phyloP scores from a whole-genome alignment of 345 rosid species.

The Streptanthus diversifolius region DNA sequence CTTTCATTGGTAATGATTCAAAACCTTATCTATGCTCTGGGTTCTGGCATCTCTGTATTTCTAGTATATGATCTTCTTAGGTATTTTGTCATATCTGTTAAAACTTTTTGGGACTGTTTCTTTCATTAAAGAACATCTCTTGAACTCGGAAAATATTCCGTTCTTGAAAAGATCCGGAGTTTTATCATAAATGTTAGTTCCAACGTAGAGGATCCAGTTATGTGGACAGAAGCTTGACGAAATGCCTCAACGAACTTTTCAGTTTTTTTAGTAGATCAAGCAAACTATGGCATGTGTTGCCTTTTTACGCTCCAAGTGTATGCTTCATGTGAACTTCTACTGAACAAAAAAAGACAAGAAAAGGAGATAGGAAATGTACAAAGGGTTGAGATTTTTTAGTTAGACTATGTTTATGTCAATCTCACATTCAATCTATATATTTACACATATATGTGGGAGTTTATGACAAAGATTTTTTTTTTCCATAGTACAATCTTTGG shows the following conservation, averaged over 20 bases:
- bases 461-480: background rate
- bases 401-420: background rate
- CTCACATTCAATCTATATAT: background rate
- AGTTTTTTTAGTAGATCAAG: background rate
- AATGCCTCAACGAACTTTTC: background rate
- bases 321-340: background rate
- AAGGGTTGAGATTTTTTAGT: background rate
- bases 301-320: slow-evolving; percentile 11
- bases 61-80: background rate
- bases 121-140: background rate
- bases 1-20: background rate
- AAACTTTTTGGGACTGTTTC: background rate
- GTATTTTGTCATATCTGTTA: no score
- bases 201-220: background rate
- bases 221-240: background rate
- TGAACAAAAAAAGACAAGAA: background rate
- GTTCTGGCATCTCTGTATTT: background rate
- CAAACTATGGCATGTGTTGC: background rate
- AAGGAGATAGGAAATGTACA: background rate
- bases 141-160: background rate
- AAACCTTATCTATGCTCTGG: background rate
- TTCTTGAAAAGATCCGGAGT: background rate
- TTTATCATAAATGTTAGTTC: background rate
- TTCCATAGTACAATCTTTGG: slow-evolving; percentile 2
- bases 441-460: background rate